phyloP scores from a whole-genome alignment of 805 yeast species.

The Yarrowia sp. region DNA sequence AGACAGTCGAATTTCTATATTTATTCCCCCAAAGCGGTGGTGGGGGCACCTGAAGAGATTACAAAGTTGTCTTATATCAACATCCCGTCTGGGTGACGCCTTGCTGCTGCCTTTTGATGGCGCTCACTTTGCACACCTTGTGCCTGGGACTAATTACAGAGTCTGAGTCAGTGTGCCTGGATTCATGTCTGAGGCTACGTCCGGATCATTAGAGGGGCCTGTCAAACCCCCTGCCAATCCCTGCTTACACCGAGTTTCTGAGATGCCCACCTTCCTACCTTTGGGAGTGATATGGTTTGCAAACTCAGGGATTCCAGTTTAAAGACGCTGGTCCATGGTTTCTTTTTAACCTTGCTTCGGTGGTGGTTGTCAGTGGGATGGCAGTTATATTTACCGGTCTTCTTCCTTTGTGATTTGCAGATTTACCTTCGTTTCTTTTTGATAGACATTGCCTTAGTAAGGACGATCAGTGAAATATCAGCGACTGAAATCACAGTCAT shows the following conservation, averaged over 20 bases:
- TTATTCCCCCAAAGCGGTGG: not conserved
- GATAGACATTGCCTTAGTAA: constrained; percentile 2
- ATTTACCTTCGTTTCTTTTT: not conserved
- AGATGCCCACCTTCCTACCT: constrained; percentile 19
- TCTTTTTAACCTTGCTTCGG: not conserved
- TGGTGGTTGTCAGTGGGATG: no score
- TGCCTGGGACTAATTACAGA: not conserved
- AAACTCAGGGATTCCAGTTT: not conserved
- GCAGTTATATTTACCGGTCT: no score
- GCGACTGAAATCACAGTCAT: no score
- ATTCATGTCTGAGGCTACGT: not conserved
- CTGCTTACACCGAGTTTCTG: not conserved
- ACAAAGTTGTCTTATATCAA: no score
- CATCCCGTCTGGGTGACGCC: no score
- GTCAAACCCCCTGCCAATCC: constrained; percentile 23
- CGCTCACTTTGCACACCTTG: not conserved
- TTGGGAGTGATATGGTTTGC: not conserved
- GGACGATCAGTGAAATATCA: not conserved
- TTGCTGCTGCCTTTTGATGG: no score
- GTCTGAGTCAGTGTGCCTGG: constrained; percentile 4
- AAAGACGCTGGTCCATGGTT: no score
- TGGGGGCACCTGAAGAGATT: not conserved
- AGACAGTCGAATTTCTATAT: not conserved
- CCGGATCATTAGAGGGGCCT: not conserved
- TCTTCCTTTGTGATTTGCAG: no score